A percentile compares a stretch with the other conserved stretches of the same genome.
Evolutionary conservation across 2,329 filamentous ascomycete species (phyloP).

Genomic region (Alternaria atra): DNA sequence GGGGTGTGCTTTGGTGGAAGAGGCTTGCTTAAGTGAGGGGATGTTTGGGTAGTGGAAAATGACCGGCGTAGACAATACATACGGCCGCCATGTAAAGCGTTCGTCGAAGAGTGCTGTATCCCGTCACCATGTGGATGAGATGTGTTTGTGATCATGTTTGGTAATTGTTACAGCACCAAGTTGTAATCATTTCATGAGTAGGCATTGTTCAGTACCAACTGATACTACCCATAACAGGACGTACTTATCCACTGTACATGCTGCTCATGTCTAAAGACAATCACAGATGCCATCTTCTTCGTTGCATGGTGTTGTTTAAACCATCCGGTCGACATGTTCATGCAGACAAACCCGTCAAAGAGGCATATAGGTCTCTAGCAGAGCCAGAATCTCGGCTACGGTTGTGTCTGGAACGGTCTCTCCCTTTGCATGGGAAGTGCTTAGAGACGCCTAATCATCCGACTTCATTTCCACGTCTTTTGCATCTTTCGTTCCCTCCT

Average conservation of each 20-base stretch:
- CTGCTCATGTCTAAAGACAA: not conserved
- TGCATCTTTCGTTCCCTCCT: conserved; percentile 2
- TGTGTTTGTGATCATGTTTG: too few species aligned
- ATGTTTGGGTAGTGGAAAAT: too few species aligned
- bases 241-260: too few species aligned
- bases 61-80: too few species aligned
- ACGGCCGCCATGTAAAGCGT: too few species aligned
- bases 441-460: conserved; percentile 13
- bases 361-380: not conserved
- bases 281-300: too few species aligned
- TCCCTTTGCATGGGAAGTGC: not conserved
- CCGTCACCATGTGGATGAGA: too few species aligned
- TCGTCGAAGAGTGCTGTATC: too few species aligned
- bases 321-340: not conserved
- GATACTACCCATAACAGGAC: too few species aligned
- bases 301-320: too few species aligned
- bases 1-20: conserved; percentile 37
- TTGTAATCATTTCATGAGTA: not conserved
- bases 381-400: not conserved
- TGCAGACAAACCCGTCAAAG: not conserved
- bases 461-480: conserved; percentile 22
- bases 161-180: too few species aligned
- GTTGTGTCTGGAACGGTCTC: not conserved
- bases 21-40: conserved; percentile 20
- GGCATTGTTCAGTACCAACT: too few species aligned